Evolutionary conservation across 257 asterid genomes (phyloP), one percentile per base, ranked within the genome.

Genomic region (Solanum peruvianum): DNA sequence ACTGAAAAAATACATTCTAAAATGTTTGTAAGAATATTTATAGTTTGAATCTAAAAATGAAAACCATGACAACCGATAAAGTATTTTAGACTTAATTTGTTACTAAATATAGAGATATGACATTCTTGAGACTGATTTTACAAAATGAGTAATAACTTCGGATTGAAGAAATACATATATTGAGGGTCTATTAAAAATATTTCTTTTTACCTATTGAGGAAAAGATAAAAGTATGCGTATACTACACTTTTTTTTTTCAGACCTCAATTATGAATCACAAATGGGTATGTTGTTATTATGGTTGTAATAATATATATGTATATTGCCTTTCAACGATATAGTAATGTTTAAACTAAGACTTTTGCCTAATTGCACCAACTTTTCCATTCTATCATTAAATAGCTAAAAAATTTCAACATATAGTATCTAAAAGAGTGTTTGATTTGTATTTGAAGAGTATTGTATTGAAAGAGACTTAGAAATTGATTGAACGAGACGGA

Each of bases 371-470:
- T 29, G 84, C 60, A 86, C 84, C 82, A 49, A 58, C 84, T 13
- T 86, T 45, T 37, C 49, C 84, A n/a, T 35, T 73, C 87, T 49
- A 82, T 71, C n/a, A 33, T 72, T 49, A 86, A 86, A 56, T 47
- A 35, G 45, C 33, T 71, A 14, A 72, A 86, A 86, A 21, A 86
- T 93, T 90, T 90, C 91, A 92, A 25, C 39, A 25, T 44, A 25
- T 25, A 25, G 31, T 20, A 66, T 84, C 42, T 10, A 62, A 84
- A 58, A 70, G 44, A 84, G 77, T 39, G 80, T 62, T 66, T 41
- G 88, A 91, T 93, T 89, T 92, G 87, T 85, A 85, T 89, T 90
- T 91, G 87, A 21, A 11, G 23, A 45, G 49, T 35, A 9, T 11
- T 33, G 42, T 33, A 20, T 42, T 16, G 70, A 76, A 42, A 49